Percentiles rank a stretch among this genome's conserved stretches.
These are phyloP conservation scores for Mycena filopes DNA, from an alignment of 768 basidiomycete species.

Conservation along the genomic window DNA sequence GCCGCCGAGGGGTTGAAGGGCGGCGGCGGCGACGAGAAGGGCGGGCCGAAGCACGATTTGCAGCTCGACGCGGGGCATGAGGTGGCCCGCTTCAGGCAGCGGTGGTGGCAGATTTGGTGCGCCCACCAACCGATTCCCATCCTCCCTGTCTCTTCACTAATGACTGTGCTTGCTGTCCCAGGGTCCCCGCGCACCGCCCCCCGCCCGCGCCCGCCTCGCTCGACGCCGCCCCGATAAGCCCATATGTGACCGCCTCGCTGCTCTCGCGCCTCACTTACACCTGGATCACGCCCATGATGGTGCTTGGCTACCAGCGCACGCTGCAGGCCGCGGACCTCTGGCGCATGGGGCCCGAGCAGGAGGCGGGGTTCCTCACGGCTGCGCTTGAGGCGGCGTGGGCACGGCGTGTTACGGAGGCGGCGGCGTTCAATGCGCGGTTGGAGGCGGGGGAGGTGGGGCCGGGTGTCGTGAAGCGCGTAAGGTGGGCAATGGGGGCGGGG, in stretches of 20 bases:
- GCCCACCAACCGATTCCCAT: not conserved
- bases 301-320: constrained; percentile 76
- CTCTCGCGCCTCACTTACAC: constrained; percentile 71
- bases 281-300: constrained; percentile 74
- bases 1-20: not conserved
- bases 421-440: constrained; percentile 65
- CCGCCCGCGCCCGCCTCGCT: constrained; percentile 64
- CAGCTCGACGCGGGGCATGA: constrained; percentile 53
- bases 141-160: not conserved
- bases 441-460: constrained; percentile 50
- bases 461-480: constrained; percentile 44
- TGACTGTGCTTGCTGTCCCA: constrained; percentile 33
- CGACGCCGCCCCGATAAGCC: constrained; percentile 68
- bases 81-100: constrained; percentile 51
- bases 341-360: constrained; percentile 65
- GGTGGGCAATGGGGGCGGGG: constrained; percentile 51
- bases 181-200: constrained; percentile 69
- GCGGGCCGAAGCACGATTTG: constrained; percentile 25
- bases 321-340: constrained; percentile 81
- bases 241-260: constrained; percentile 69
- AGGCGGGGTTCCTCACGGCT: constrained; percentile 59
- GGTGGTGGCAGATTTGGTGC: constrained; percentile 66
- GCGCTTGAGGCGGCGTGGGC: constrained; percentile 68
- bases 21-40: not conserved
- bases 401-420: constrained; percentile 56